phyloP scores from a whole-genome alignment of 371 early-diverging fungal genomes.

The Actinomucor elegans region DNA sequence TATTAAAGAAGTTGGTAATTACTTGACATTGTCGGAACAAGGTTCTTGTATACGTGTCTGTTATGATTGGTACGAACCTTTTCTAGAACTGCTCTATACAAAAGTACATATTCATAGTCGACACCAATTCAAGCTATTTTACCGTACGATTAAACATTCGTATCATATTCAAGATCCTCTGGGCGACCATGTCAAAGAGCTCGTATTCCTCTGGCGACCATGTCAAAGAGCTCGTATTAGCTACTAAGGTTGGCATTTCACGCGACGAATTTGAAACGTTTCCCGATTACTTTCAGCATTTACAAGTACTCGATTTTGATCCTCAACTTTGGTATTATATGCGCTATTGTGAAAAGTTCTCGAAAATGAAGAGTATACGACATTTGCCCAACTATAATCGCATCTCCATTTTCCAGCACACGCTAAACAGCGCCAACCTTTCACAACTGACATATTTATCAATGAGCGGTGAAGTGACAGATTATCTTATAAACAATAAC shows the following conservation, averaged over 20 bases:
- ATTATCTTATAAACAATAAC: constrained; percentile 7
- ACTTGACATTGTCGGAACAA: constrained; percentile 21
- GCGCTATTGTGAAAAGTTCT: constrained; percentile 4
- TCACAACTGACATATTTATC: constrained; percentile 24
- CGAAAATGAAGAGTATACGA: constrained; percentile 1
- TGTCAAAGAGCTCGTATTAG: constrained; percentile 13
- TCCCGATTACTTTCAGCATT: constrained; percentile 10
- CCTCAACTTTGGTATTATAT: constrained; percentile 27
- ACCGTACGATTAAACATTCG: constrained; percentile 14
- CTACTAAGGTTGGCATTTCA: constrained; percentile 9
- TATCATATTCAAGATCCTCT: constrained; percentile 10
- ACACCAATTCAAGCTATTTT: constrained; percentile 23
- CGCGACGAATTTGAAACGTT: constrained; percentile 27
- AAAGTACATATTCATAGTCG: constrained; percentile 16
- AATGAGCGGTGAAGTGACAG: constrained; percentile 9
- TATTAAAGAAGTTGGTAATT: constrained; percentile 22
- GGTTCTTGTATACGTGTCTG: constrained; percentile 24
- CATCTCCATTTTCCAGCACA: constrained; percentile 2
- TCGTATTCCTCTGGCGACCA: neutral
- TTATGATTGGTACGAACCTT: constrained; percentile 23
- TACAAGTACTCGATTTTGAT: constrained; percentile 21
- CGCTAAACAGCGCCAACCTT: neutral
- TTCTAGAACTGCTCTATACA: constrained; percentile 20
- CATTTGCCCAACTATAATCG: constrained; percentile 12
- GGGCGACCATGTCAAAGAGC: constrained; percentile 17